phyloP scores from a whole-genome alignment of 169 alveolate genomes.

The Plasmodium ovale region DNA sequence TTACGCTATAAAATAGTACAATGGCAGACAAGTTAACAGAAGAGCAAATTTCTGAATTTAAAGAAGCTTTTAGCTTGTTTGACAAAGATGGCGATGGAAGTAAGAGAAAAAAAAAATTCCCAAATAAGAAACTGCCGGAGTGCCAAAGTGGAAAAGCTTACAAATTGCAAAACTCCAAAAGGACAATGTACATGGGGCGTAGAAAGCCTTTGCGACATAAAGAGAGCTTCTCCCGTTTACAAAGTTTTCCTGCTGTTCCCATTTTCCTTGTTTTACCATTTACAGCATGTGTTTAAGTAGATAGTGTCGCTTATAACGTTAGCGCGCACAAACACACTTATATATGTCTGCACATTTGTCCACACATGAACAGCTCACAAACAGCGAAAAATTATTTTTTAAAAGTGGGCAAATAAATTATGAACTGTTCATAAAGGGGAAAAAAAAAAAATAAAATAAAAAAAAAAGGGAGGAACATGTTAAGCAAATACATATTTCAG shows the following conservation, averaged over 20 bases:
- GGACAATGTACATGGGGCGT: too few species aligned
- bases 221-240: neutral
- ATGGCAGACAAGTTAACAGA: conserved; percentile 99
- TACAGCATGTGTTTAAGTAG: neutral
- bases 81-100: conserved; percentile 99
- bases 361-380: neutral
- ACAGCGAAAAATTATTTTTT: neutral
- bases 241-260: neutral
- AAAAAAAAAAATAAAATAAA: conserved; percentile 3
- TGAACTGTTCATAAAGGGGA: conserved; percentile 7
- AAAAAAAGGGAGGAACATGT: neutral
- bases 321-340: neutral
- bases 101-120: conserved; percentile 36
- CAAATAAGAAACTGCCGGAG: neutral
- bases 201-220: neutral
- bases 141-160: neutral
- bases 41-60: conserved; percentile 99
- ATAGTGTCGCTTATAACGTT: neutral
- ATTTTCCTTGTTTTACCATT: neutral
- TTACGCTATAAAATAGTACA: conserved; percentile 29
- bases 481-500: neutral
- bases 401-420: neutral
- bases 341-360: neutral
- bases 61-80: conserved; percentile 99
- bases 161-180: too few species aligned